Percentiles rank a stretch among this genome's conserved stretches.
These are phyloP conservation scores for Globisporangium splendens DNA, from an alignment of 352 stramenopile genomes.

Conservation along the genomic window DNA sequence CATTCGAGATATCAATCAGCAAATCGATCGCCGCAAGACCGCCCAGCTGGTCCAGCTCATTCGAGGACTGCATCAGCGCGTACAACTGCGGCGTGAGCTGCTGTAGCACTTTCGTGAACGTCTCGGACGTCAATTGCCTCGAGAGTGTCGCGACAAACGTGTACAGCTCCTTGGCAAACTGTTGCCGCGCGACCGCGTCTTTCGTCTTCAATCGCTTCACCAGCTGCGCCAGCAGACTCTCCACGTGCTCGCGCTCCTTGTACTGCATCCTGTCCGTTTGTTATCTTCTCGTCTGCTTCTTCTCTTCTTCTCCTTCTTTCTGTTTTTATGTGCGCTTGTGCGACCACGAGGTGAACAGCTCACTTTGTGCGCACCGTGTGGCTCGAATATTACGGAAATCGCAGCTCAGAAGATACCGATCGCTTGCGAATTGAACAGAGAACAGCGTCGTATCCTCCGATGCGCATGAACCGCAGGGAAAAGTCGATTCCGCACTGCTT, in stretches of 20 bases:
- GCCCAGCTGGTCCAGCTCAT: constrained; percentile 69
- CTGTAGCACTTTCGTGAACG: constrained; percentile 69
- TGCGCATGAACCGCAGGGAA: background rate
- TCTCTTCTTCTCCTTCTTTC: background rate
- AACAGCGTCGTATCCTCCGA: too few species aligned
- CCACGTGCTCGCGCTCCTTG: constrained; percentile 68
- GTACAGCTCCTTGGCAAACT: constrained; percentile 57
- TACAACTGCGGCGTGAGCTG: constrained; percentile 80
- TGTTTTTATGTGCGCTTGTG: background rate
- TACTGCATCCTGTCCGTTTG: constrained; percentile 11
- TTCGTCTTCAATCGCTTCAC: constrained; percentile 55
- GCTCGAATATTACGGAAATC: background rate
- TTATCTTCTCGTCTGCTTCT: background rate
- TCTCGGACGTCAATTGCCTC: constrained; percentile 75
- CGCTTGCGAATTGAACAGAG: background rate
- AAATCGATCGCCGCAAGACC: constrained; percentile 70
- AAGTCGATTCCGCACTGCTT: constrained; percentile 6
- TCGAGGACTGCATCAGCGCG: constrained; percentile 52
- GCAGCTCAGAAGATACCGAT: background rate
- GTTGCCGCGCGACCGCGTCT: constrained; percentile 28
- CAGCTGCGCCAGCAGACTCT: constrained; percentile 49
- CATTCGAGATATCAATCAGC: constrained; percentile 78
- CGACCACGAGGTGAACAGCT: too few species aligned
- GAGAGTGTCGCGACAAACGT: constrained; percentile 58
- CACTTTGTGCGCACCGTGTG: too few species aligned